Percentiles rank a stretch among this genome's conserved stretches.
phyloP scores from a whole-genome alignment of 2,329 filamentous ascomycete species.

The Apiospora hydei region DNA sequence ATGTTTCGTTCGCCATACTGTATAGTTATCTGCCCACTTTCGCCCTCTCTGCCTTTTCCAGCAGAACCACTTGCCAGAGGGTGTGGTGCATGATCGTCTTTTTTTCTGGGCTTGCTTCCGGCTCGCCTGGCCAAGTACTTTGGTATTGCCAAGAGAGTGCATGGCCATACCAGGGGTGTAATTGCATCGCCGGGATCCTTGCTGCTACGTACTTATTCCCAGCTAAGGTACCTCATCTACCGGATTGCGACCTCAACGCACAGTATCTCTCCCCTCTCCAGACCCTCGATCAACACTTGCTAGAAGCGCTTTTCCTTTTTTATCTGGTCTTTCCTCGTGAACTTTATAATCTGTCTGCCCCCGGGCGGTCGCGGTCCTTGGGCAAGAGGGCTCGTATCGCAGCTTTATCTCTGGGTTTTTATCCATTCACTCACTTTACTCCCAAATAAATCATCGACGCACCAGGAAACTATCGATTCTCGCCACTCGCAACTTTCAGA shows the following conservation, averaged over 20 bases:
- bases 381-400: constrained; percentile 4
- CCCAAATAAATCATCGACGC: neutral
- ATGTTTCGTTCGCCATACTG: neutral
- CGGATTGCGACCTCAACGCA: constrained; percentile 12
- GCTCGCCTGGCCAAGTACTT: constrained; percentile 11
- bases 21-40: neutral
- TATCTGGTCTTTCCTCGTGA: constrained; percentile 17
- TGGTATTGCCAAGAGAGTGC: constrained; percentile 14
- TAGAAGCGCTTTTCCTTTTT: constrained; percentile 13
- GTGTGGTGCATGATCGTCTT: constrained; percentile 16
- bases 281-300: neutral
- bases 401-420: constrained; percentile 8
- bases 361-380: constrained; percentile 18
- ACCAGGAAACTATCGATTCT: neutral
- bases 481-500: constrained; percentile 1
- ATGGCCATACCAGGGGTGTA: constrained; percentile 12
- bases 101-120: neutral
- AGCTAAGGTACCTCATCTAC: constrained; percentile 25
- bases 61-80: neutral
- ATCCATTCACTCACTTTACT: constrained; percentile 1
- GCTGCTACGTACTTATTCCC: constrained; percentile 21
- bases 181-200: constrained; percentile 19
- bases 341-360: constrained; percentile 21
- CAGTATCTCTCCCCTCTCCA: constrained; percentile 23
- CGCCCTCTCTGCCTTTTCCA: neutral